Conservation (phyloP, 2,329 filamentous ascomycete genomes). For the Colletotrichum sp. region DNA sequence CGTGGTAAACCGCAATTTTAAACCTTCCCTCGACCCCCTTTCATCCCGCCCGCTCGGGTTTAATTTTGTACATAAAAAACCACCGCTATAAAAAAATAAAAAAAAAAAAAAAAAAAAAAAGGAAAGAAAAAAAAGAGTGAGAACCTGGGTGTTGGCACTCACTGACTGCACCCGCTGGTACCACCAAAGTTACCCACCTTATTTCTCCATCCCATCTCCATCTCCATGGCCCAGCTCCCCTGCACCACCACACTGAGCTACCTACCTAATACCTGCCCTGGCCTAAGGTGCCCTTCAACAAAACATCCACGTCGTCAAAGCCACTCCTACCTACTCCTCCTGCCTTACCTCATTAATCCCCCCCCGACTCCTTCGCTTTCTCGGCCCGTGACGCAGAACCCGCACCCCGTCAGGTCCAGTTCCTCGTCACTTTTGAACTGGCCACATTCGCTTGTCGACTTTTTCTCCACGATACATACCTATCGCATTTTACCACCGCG, state of each 20-base stretch:
- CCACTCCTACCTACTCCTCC: no score
- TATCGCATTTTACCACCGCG: not conserved
- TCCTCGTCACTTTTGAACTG: not conserved
- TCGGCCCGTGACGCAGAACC: not conserved
- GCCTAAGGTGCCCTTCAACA: not conserved
- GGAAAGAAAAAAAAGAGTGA: not conserved
- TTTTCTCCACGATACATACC: not conserved
- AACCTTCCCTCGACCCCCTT: no score
- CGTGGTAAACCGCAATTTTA: no score
- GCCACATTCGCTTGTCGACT: not conserved
- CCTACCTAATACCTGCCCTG: not conserved
- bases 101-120: no score
- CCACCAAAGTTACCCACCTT: not conserved
- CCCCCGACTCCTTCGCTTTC: not conserved
- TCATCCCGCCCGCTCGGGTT: no score
- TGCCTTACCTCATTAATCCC: not conserved
- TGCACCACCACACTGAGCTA: not conserved
- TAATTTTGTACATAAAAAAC: no score
- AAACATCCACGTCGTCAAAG: slow-evolving; percentile 7
- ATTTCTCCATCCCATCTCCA: not conserved
- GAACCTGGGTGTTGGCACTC: not conserved
- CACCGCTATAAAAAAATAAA: no score
- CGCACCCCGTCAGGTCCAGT: not conserved
- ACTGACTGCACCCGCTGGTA: not conserved
- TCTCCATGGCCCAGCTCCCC: not conserved